phyloP scores from a whole-genome alignment of 2,329 filamentous ascomycete species.

The Hypoxylon rubiginosum region DNA sequence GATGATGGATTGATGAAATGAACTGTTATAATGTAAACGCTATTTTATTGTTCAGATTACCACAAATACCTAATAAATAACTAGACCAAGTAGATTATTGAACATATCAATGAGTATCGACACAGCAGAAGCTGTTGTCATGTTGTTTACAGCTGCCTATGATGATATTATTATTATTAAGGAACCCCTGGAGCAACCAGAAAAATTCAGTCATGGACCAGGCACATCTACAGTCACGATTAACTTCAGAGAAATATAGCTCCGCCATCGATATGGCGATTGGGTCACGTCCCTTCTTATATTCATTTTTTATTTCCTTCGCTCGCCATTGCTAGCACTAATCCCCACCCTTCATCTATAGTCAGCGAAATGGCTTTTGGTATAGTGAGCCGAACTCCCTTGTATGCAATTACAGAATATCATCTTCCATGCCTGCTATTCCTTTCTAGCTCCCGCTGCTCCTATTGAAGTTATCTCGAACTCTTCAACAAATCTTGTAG shows the following conservation, averaged over 20 bases:
- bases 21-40: too few species aligned
- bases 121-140: neutral
- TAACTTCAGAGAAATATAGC: neutral
- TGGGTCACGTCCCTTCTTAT: neutral
- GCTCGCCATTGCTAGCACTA: slow-evolving; percentile 34
- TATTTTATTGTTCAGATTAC: too few species aligned
- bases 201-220: neutral
- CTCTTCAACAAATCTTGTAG: slow-evolving; percentile 69
- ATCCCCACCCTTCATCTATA: slow-evolving; percentile 45
- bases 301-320: slow-evolving; percentile 18
- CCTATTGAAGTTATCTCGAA: slow-evolving; percentile 32
- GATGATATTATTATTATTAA: neutral
- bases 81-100: too few species aligned
- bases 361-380: slow-evolving; percentile 43
- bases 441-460: slow-evolving; percentile 8
- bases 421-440: slow-evolving; percentile 26
- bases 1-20: too few species aligned
- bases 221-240: neutral
- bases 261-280: neutral
- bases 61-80: too few species aligned
- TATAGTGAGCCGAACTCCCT: slow-evolving; percentile 50
- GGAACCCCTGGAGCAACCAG: neutral
- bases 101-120: too few species aligned
- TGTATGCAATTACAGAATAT: slow-evolving; percentile 47
- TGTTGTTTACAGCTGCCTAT: neutral